Percentiles rank a stretch among this genome's conserved stretches.
Conservation (phyloP, 148 eudicot genomes). For the Gaultheria prostrata region DNA sequence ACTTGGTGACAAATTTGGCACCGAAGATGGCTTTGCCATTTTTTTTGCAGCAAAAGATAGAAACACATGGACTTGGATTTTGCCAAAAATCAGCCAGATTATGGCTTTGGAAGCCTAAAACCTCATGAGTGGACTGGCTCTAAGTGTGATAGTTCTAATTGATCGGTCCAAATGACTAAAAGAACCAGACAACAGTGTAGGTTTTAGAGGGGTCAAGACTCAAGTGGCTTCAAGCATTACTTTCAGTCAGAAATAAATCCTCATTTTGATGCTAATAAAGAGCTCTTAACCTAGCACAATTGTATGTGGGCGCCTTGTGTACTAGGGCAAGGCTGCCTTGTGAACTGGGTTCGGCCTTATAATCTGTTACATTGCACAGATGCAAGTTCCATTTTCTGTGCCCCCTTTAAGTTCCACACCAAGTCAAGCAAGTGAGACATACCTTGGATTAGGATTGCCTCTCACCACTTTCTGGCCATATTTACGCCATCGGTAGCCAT, state of each 20-base stretch:
- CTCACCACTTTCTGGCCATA: slow-evolving; percentile 97
- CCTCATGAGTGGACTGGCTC: neutral
- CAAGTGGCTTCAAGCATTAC: neutral
- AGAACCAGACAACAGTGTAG: neutral
- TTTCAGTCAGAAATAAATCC: neutral
- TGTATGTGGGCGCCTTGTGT: too few species aligned
- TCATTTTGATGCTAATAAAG: neutral
- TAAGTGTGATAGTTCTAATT: neutral
- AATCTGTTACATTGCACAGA: neutral
- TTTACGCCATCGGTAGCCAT: slow-evolving; percentile 96
- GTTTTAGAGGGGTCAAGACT: slow-evolving; percentile 2
- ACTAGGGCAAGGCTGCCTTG: neutral
- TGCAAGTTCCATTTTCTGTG: neutral
- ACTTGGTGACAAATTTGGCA: neutral
- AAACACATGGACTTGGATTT: neutral
- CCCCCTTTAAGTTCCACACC: neutral
- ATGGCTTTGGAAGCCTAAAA: neutral
- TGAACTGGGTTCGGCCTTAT: neutral
- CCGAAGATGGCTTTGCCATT: neutral
- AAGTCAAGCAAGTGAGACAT: slow-evolving; percentile 18
- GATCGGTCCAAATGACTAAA: neutral
- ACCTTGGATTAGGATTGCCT: slow-evolving; percentile 97
- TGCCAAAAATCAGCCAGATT: neutral
- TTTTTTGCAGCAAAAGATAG: neutral
- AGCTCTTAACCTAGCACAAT: neutral